Conservation (phyloP, 495 filamentous ascomycete species). For the Penicillium daleae region DNA sequence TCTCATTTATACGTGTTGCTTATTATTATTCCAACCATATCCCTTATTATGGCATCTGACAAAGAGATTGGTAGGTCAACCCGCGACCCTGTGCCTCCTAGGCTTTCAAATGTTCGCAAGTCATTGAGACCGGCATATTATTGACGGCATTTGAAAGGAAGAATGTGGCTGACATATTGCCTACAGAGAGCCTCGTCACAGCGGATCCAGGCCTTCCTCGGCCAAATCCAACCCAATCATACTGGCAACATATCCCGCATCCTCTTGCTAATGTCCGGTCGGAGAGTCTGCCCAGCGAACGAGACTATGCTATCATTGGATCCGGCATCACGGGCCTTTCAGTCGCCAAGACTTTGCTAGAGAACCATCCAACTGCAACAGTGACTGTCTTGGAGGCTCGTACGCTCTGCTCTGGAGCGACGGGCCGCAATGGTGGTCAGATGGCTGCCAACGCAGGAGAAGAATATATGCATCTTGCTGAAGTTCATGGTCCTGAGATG, state of each 20-base stretch:
- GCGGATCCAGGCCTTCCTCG: conserved; percentile 49
- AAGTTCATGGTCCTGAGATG: conserved; percentile 26
- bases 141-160: neutral
- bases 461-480: conserved; percentile 33
- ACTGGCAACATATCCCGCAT: conserved; percentile 71
- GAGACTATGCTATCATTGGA: conserved; percentile 67
- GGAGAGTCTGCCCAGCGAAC: conserved; percentile 44
- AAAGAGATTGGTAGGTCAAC: conserved; percentile 11
- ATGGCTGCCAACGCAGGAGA: conserved; percentile 42
- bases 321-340: conserved; percentile 71
- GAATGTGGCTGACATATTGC: conserved; percentile 5
- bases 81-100: neutral
- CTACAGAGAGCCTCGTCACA: conserved; percentile 28
- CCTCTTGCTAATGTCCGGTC: conserved; percentile 57
- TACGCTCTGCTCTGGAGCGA: conserved; percentile 80
- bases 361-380: conserved; percentile 25
- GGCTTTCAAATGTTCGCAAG: too few relatives aligned
- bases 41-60: conserved; percentile 18
- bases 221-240: conserved; percentile 64
- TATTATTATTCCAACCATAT: neutral
- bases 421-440: conserved; percentile 59
- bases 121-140: neutral
- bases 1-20: too few relatives aligned
- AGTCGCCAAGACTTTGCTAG: conserved; percentile 61
- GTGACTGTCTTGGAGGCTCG: conserved; percentile 66